A percentile compares a stretch with the other conserved stretches of the same genome.
These are phyloP conservation scores for Carpinus viminea DNA, from an alignment of 306 rosid genomes.

Conservation along the genomic window DNA sequence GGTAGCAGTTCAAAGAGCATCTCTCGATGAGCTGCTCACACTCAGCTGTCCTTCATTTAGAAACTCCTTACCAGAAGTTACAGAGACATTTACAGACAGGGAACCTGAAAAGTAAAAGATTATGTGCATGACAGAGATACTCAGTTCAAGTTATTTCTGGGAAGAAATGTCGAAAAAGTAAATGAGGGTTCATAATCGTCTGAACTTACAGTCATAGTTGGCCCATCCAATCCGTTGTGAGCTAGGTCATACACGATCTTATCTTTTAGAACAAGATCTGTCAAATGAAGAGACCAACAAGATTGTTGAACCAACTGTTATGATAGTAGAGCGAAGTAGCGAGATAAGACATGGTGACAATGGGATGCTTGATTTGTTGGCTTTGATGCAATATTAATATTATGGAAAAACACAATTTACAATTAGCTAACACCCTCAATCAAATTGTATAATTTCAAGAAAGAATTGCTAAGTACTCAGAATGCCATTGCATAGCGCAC, in stretches of 20 bases:
- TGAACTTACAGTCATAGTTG: conserved; percentile 78
- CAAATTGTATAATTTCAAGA: no score
- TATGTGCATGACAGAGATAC: not conserved
- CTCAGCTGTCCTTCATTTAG: conserved; percentile 59
- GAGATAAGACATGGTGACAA: no score
- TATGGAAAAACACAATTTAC: no score
- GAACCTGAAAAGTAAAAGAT: conserved; percentile 59
- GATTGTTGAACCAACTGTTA: conserved; percentile 7
- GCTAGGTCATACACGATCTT: conserved; percentile 82
- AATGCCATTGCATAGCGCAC: no score
- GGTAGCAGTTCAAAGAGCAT: conserved; percentile 49
- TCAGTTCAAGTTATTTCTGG: not conserved
- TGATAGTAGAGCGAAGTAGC: not conserved
- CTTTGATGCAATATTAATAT: no score
- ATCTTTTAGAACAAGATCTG: conserved; percentile 88
- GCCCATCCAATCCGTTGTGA: conserved; percentile 84
- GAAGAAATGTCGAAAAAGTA: conserved; percentile 5
- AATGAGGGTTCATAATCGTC: not conserved
- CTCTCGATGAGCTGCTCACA: conserved; percentile 43
- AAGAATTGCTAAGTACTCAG: not conserved
- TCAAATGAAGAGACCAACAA: conserved; percentile 29
- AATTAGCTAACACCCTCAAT: no score
- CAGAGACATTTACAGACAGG: conserved; percentile 75
- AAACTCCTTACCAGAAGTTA: conserved; percentile 72
- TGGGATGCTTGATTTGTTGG: no score